Evolutionary conservation across 2,329 filamentous ascomycete species (phyloP), one percentile per base, ranked within the genome.

Genomic region (Eurotiales sp.): DNA sequence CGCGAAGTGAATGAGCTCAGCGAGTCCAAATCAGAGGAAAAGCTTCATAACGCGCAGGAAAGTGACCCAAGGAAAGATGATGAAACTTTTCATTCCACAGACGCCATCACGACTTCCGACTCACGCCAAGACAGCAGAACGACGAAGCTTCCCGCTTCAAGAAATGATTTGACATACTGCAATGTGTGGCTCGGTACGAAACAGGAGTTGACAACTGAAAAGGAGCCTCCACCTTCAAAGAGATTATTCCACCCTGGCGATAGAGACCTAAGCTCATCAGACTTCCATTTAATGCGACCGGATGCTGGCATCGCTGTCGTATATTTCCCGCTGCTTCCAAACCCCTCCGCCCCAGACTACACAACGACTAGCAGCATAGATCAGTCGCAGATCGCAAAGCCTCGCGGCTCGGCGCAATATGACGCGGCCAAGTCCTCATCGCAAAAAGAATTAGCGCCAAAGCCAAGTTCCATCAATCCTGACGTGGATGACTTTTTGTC

Each of bases 171-270:
- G 0, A 86, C 87, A 5, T 93, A 92, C 73, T 97, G 93, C 73
- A 97, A 91, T 17, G 82, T 97, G 53, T 99, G 93, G 93, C 87
- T 96, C 7, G 93, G 93, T 29, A 87, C 82, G 0, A 95, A 82
- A 3, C 79, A 89, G 61, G 89, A 96, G 65, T 83, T 84, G 4
- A 78, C 79, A 2, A 74, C 77, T 2, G 71, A 76, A 1, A 69
- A 78, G 8, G 77, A 85, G 56, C 75, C 73, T 39, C 79, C 76
- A 0, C 69, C 70, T 37, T 79, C 73, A 25, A 84, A 80, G 59
- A 76, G 70, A 22, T 58, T 75, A 50, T 72, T 68, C 63, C 70
- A 64, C 55, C 63, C 68, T 8, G 54, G 62, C n/a, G 44, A 60
- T 17, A 78, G 83, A 46, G 81, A 88, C 52, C 77, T 81, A 42